A percentile compares a stretch with the other conserved stretches of the same genome.
phyloP scores from a whole-genome alignment of 1,284 basidiomycete species.

The Trametes polyzona region DNA sequence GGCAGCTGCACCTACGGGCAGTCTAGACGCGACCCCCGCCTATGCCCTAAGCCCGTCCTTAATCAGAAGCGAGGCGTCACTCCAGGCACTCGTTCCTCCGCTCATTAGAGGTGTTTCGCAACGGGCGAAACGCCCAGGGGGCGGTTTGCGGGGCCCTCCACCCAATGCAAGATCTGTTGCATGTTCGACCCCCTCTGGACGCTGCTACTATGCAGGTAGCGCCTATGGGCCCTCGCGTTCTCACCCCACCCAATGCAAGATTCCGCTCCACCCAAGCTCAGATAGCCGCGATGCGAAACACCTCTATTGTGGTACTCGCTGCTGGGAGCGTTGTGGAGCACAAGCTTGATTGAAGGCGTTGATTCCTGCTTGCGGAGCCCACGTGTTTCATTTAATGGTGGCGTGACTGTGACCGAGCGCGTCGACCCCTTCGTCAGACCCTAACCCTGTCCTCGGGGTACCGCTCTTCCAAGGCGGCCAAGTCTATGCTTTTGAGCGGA shows the following conservation, averaged over 20 bases:
- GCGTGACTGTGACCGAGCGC: constrained; percentile 12
- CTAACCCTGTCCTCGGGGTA: constrained; percentile 3
- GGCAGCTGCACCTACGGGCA: background rate
- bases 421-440: background rate
- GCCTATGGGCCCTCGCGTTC: too few relatives aligned
- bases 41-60: background rate
- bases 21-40: background rate
- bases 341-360: constrained; percentile 5
- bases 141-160: too few relatives aligned
- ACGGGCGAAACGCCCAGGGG: too few relatives aligned
- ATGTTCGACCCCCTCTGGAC: too few relatives aligned
- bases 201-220: too few relatives aligned
- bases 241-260: too few relatives aligned
- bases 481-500: too few relatives aligned
- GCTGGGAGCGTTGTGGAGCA: constrained; percentile 8
- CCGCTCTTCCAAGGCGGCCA: background rate
- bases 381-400: constrained; percentile 1
- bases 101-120: too few relatives aligned
- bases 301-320: background rate
- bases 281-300: too few relatives aligned
- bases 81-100: constrained; percentile 2
- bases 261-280: too few relatives aligned
- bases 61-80: background rate
- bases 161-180: too few relatives aligned
- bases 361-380: background rate